phyloP scores from a whole-genome alignment of 2,329 filamentous ascomycete species.

The Pseudocercospora macadamiae region DNA sequence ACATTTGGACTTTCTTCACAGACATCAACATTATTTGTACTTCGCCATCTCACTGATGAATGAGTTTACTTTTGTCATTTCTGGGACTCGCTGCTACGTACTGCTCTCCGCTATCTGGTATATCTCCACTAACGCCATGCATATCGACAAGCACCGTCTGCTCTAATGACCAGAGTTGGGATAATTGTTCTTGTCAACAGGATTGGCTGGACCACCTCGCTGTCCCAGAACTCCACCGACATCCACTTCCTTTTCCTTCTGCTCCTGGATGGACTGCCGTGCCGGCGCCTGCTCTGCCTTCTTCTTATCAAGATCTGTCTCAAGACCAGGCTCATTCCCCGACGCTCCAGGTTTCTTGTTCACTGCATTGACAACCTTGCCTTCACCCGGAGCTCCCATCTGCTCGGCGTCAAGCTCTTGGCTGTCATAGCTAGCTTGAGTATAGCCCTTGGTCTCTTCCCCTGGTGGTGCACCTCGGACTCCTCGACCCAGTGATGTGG shows the following conservation, averaged over 20 bases:
- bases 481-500: slow-evolving; percentile 45
- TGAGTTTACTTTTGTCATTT: background rate
- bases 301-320: slow-evolving; percentile 53
- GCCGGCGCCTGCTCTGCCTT: slow-evolving; percentile 52
- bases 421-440: slow-evolving; percentile 47
- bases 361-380: slow-evolving; percentile 48
- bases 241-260: slow-evolving; percentile 42
- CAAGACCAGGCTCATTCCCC: slow-evolving; percentile 45
- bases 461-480: slow-evolving; percentile 49
- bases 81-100: too few relatives aligned
- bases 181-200: slow-evolving; percentile 39
- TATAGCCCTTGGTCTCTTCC: slow-evolving; percentile 47
- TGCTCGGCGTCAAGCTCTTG: slow-evolving; percentile 53
- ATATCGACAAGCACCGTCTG: background rate
- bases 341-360: slow-evolving; percentile 41
- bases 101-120: background rate
- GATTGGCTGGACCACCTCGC: slow-evolving; percentile 49
- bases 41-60: too few relatives aligned
- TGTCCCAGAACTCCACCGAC: slow-evolving; percentile 50
- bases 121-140: background rate
- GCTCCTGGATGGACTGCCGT: slow-evolving; percentile 45
- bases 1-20: too few relatives aligned
- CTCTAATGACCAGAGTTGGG: slow-evolving; percentile 29
- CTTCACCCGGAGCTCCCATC: slow-evolving; percentile 54
- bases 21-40: too few relatives aligned